Percentiles rank a stretch among this genome's conserved stretches.
Evolutionary conservation across 2,329 filamentous ascomycete genomes (phyloP).

Genomic region (Metarhizium anisopliae): DNA sequence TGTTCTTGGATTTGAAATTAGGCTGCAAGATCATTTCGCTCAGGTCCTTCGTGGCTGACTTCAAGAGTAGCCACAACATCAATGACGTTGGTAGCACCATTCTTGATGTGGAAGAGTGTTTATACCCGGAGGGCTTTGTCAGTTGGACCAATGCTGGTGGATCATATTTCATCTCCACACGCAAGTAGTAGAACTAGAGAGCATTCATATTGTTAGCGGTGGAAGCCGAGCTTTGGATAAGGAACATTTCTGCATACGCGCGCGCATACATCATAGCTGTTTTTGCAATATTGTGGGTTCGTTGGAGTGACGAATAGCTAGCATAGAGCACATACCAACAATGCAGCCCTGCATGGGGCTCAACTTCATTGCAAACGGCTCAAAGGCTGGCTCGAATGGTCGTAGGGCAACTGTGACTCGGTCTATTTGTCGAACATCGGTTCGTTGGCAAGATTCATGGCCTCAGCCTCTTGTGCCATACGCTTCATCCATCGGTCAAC

Average conservation of each 20-base stretch:
- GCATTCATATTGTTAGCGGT: slow-evolving; percentile 20
- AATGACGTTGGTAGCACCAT: slow-evolving; percentile 74
- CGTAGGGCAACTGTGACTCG: background rate
- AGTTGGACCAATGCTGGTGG: slow-evolving; percentile 86
- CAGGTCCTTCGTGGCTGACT: slow-evolving; percentile 79
- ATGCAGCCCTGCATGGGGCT: background rate
- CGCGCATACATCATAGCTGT: background rate
- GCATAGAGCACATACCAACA: slow-evolving; percentile 21
- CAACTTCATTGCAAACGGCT: background rate
- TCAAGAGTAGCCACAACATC: slow-evolving; percentile 67
- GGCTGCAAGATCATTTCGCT: slow-evolving; percentile 86
- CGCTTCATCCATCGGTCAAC: slow-evolving; percentile 86
- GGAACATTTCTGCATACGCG: slow-evolving; percentile 3
- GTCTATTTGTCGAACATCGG: slow-evolving; percentile 19
- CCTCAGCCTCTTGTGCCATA: slow-evolving; percentile 78
- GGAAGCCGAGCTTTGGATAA: slow-evolving; percentile 11
- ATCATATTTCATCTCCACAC: slow-evolving; percentile 80
- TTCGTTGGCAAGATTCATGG: slow-evolving; percentile 66
- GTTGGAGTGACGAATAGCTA: slow-evolving; percentile 4
- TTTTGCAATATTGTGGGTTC: background rate
- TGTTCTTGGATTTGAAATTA: slow-evolving; percentile 88
- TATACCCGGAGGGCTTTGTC: slow-evolving; percentile 62
- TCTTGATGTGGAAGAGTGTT: slow-evolving; percentile 60
- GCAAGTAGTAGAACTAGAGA: slow-evolving; percentile 41
- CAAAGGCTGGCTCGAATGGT: background rate